phyloP scores from a whole-genome alignment of 768 basidiomycete species.

The Pleurotus tuoliensis region DNA sequence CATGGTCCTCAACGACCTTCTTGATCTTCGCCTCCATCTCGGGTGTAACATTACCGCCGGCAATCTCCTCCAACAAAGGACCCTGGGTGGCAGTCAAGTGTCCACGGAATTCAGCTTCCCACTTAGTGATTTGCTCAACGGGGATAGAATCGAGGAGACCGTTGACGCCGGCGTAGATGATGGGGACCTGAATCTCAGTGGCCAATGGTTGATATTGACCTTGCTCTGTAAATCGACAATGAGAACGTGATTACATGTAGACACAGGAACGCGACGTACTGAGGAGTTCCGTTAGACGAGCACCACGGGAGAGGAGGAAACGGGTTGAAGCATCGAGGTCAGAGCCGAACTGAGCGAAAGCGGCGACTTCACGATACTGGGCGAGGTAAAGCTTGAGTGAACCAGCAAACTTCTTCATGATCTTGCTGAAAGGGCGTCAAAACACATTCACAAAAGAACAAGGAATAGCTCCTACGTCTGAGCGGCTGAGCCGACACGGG shows the following conservation, averaged over 20 bases:
- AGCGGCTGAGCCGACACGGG: slow-evolving; percentile 99
- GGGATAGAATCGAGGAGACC: slow-evolving; percentile 97
- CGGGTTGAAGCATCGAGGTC: slow-evolving; percentile 99
- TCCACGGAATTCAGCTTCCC: slow-evolving; percentile 90
- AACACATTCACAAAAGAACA: not conserved
- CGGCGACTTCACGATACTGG: slow-evolving; percentile 99
- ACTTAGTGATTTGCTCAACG: slow-evolving; percentile 89
- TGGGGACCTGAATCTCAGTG: slow-evolving; percentile 96
- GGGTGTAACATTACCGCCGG: slow-evolving; percentile 77
- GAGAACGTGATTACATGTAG: slow-evolving; percentile 12
- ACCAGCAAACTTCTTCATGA: slow-evolving; percentile 99
- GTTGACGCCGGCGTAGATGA: slow-evolving; percentile 99
- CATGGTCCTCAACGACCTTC: slow-evolving; percentile 90
- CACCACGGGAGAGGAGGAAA: slow-evolving; percentile 96
- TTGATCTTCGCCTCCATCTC: slow-evolving; percentile 94
- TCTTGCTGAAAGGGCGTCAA: slow-evolving; percentile 52
- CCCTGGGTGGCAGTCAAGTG: slow-evolving; percentile 75
- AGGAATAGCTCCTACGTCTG: slow-evolving; percentile 74
- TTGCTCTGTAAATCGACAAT: slow-evolving; percentile 62
- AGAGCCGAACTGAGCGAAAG: slow-evolving; percentile 99
- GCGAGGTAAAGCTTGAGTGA: slow-evolving; percentile 99
- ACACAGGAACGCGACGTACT: slow-evolving; percentile 36
- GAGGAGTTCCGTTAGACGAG: slow-evolving; percentile 94
- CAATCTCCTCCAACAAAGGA: slow-evolving; percentile 79
- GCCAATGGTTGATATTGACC: slow-evolving; percentile 95